phyloP scores from a whole-genome alignment of 108 stramenopile genomes.

The Pseudonitzschia multiseries region DNA sequence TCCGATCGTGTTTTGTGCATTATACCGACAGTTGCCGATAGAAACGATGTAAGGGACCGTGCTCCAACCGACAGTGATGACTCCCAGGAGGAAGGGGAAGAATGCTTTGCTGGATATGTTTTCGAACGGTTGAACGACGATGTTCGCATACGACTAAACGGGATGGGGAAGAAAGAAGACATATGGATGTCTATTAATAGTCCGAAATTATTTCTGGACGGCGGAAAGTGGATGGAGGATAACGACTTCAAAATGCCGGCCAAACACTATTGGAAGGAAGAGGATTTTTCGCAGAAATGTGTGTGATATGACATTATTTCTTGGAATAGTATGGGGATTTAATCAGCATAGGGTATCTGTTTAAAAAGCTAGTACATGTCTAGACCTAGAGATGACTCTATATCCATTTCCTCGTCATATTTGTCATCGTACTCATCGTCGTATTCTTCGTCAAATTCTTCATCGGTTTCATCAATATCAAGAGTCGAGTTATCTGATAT shows the following conservation, averaged over 20 bases:
- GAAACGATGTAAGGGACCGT: constrained; percentile 10
- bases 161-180: constrained; percentile 69
- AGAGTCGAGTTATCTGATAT: background rate
- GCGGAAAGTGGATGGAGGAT: constrained; percentile 53
- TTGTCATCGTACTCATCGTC: constrained; percentile 13
- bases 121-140: constrained; percentile 58
- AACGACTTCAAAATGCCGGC: constrained; percentile 26
- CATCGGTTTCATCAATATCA: background rate
- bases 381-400: constrained; percentile 77
- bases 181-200: constrained; percentile 67
- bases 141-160: constrained; percentile 71
- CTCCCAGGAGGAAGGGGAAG: constrained; percentile 59
- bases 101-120: constrained; percentile 69
- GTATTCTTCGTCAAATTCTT: background rate
- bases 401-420: constrained; percentile 72
- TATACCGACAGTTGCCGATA: constrained; percentile 32
- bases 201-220: constrained; percentile 70
- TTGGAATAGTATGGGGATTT: background rate
- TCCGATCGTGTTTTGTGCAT: constrained; percentile 38
- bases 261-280: constrained; percentile 46
- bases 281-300: constrained; percentile 43
- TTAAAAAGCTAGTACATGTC: constrained; percentile 48
- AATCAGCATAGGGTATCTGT: background rate
- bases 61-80: constrained; percentile 15
- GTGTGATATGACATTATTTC: constrained; percentile 7